phyloP scores from a whole-genome alignment of 805 yeast species.

The Candida sakaeoensis region DNA sequence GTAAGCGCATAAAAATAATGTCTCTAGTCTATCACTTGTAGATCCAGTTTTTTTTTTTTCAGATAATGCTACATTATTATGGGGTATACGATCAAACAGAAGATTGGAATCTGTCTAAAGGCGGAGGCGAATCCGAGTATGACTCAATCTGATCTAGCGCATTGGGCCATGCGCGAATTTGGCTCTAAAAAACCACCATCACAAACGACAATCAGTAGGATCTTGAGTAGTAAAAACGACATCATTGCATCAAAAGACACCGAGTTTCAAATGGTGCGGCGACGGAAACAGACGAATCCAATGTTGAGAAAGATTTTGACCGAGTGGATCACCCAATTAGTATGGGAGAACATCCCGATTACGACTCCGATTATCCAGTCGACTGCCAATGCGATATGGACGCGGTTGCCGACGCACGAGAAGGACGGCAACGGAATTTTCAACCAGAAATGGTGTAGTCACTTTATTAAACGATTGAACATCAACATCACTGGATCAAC shows the following conservation, averaged over 20 bases:
- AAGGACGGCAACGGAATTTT: conserved; percentile 67
- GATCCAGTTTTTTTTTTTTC: background rate
- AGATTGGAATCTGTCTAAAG: conserved; percentile 64
- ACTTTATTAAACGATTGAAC: conserved; percentile 46
- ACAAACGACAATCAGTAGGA: conserved; percentile 63
- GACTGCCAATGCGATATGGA: conserved; percentile 65
- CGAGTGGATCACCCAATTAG: conserved; percentile 68
- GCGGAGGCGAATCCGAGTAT: conserved; percentile 64
- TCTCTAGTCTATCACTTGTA: too few species aligned
- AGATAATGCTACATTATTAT: conserved; percentile 19
- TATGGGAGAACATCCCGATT: conserved; percentile 64
- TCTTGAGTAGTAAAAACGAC: conserved; percentile 54
- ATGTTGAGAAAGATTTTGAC: conserved; percentile 54
- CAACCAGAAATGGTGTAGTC: conserved; percentile 57
- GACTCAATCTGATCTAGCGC: conserved; percentile 64
- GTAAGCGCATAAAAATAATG: conserved; percentile 1
- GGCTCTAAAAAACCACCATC: conserved; percentile 54
- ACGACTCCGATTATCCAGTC: conserved; percentile 61
- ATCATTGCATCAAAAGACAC: conserved; percentile 47
- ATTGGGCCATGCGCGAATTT: conserved; percentile 58
- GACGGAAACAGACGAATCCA: conserved; percentile 54
- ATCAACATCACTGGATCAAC: conserved; percentile 48
- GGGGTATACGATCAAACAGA: conserved; percentile 60
- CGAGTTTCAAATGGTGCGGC: conserved; percentile 47
- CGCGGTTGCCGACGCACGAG: conserved; percentile 47